A percentile compares a stretch with the other conserved stretches of the same genome.
These are phyloP conservation scores for Lepidium aucheri DNA, from an alignment of 345 rosid species.

Conservation along the genomic window DNA sequence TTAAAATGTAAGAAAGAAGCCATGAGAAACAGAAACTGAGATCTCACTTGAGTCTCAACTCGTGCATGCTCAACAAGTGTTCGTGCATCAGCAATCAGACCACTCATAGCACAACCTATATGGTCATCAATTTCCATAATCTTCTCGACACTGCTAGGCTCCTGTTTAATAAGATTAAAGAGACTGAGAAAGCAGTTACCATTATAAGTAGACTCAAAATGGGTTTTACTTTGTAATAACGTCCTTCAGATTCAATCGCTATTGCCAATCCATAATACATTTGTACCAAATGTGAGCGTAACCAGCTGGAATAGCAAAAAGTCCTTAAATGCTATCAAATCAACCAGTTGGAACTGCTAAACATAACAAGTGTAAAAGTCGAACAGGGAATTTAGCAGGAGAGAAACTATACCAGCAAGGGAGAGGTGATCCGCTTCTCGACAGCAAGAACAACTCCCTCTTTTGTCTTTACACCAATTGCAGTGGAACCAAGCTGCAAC, in stretches of 20 bases:
- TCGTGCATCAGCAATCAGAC: conserved; percentile 88
- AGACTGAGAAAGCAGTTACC: neutral
- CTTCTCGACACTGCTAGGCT: conserved; percentile 91
- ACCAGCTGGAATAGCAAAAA: neutral
- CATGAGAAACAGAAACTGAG: neutral
- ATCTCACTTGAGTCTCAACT: conserved; percentile 80
- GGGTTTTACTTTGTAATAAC: neutral
- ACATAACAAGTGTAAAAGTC: neutral
- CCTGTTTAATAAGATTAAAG: conserved; percentile 31
- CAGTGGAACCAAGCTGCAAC: conserved; percentile 79
- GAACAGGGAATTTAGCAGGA: neutral
- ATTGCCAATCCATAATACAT: neutral
- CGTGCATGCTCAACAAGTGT: conserved; percentile 96
- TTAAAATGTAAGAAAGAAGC: neutral
- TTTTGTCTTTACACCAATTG: conserved; percentile 79
- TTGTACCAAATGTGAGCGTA: neutral
- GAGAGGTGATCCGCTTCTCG: conserved; percentile 88
- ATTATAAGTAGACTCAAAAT: neutral
- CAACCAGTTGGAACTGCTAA: neutral
- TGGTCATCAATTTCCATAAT: conserved; percentile 92
- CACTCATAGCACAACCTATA: conserved; percentile 98
- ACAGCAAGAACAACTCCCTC: conserved; percentile 95
- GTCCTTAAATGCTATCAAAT: neutral
- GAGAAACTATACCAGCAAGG: conserved; percentile 45
- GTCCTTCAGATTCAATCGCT: neutral